phyloP scores from a whole-genome alignment of 2,329 filamentous ascomycete species.

The Talaromyces atroroseus region DNA sequence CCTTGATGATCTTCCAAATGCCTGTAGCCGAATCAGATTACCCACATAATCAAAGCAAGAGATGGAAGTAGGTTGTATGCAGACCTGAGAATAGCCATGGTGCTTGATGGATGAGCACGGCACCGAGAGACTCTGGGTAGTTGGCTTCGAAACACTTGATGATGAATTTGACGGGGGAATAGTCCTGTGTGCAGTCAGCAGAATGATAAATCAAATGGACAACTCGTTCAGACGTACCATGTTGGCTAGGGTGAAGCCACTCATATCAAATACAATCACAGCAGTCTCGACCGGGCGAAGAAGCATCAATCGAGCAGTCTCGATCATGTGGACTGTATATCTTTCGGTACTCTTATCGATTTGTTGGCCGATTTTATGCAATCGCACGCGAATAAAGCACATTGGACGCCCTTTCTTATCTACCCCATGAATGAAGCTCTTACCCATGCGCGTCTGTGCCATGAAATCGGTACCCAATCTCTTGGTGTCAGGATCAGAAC shows the following conservation, averaged over 20 bases:
- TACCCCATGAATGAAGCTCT: conserved; percentile 82
- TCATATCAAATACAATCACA: conserved; percentile 94
- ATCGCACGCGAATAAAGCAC: conserved; percentile 73
- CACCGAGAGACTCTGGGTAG: conserved; percentile 86
- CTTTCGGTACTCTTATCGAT: conserved; percentile 74
- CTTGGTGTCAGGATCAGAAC: conserved; percentile 56
- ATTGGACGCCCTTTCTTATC: conserved; percentile 83
- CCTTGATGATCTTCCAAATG: conserved; percentile 93
- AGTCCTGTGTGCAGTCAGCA: conserved; percentile 55
- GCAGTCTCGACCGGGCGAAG: conserved; percentile 81
- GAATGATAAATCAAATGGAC: not conserved
- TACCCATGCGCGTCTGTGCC: conserved; percentile 78
- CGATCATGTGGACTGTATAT: conserved; percentile 90
- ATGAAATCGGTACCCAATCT: conserved; percentile 73
- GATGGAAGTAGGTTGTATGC: conserved; percentile 19
- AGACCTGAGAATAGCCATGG: conserved; percentile 93
- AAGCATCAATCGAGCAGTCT: conserved; percentile 83
- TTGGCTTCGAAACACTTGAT: conserved; percentile 99
- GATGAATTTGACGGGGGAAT: conserved; percentile 96
- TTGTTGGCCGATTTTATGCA: conserved; percentile 80
- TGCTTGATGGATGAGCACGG: conserved; percentile 88
- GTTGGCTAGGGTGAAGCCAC: conserved; percentile 84
- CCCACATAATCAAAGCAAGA: not conserved
- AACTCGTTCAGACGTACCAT: conserved; percentile 56
- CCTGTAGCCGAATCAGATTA: conserved; percentile 43